These are phyloP conservation scores for Rhodotorula sp. DNA, from an alignment of 1,284 basidiomycete genomes.

Conservation along the genomic window DNA sequence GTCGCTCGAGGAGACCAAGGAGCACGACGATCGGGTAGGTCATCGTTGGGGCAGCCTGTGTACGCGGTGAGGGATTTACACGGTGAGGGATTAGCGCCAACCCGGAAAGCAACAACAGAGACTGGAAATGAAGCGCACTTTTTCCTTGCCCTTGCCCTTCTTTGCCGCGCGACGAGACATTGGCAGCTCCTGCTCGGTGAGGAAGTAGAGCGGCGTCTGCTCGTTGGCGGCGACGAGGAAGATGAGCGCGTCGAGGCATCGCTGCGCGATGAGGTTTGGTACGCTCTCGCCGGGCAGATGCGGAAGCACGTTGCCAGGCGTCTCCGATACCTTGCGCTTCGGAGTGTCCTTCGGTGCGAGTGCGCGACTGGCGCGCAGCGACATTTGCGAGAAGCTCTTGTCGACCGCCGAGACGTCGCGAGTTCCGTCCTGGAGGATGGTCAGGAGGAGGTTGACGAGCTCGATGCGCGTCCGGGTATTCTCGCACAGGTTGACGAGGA, in stretches of 20 bases:
- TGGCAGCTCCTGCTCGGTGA: constrained; percentile 86
- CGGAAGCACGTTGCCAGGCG: constrained; percentile 54
- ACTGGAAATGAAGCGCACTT: constrained; percentile 52
- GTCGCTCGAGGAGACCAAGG: constrained; percentile 78
- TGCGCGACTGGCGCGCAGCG: constrained; percentile 67
- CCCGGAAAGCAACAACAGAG: no score
- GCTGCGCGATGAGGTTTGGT: constrained; percentile 85
- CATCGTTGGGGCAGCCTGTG: constrained; percentile 23
- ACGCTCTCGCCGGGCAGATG: constrained; percentile 75
- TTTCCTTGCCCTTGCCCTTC: constrained; percentile 85
- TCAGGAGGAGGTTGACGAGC: constrained; percentile 85
- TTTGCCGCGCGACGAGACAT: constrained; percentile 61
- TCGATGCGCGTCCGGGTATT: constrained; percentile 89
- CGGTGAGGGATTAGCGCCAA: no score
- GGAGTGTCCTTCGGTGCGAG: constrained; percentile 62
- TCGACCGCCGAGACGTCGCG: constrained; percentile 89
- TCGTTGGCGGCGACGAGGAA: constrained; percentile 83
- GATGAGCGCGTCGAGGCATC: constrained; percentile 82
- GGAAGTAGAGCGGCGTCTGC: constrained; percentile 80
- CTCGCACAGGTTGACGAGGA: constrained; percentile 92
- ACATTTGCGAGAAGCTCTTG: constrained; percentile 89
- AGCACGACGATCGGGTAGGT: constrained; percentile 73
- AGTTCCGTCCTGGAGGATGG: constrained; percentile 90
- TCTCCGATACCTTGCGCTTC: constrained; percentile 61
- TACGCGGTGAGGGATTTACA: no score